Conservation (phyloP, 768 basidiomycete species). For the Jaapia argillacea region DNA sequence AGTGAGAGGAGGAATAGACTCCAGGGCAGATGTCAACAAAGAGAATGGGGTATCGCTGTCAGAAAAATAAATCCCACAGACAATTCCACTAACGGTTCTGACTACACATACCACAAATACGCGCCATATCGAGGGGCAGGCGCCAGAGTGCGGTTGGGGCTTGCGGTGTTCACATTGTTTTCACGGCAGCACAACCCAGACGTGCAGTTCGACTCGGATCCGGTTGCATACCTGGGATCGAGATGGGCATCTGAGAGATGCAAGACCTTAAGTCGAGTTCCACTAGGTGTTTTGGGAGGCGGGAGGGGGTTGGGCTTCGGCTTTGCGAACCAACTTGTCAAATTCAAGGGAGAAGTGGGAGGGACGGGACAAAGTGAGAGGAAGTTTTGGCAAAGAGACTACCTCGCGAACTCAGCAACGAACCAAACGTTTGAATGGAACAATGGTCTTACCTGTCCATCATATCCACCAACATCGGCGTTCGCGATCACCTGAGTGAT, state of each 20-base stretch:
- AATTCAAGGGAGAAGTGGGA: constrained; percentile 47
- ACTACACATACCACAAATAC: constrained; percentile 37
- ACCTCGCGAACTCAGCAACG: background rate
- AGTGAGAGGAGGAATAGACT: constrained; percentile 59
- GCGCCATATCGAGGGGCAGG: constrained; percentile 65
- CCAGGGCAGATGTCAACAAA: constrained; percentile 46
- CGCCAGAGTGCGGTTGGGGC: constrained; percentile 37
- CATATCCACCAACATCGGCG: constrained; percentile 61
- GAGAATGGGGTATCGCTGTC: constrained; percentile 54
- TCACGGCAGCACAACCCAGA: constrained; percentile 55
- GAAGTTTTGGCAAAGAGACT: constrained; percentile 57
- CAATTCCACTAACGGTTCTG: background rate
- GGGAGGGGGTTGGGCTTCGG: constrained; percentile 66
- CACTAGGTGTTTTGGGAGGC: constrained; percentile 45
- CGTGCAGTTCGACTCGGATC: constrained; percentile 66
- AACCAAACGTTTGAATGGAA: background rate
- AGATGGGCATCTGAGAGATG: constrained; percentile 75
- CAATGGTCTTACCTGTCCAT: constrained; percentile 46
- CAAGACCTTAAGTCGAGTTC: constrained; percentile 58
- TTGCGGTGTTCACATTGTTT: constrained; percentile 37
- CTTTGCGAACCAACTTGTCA: constrained; percentile 64
- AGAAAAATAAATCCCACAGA: background rate
- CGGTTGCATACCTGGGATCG: constrained; percentile 64
- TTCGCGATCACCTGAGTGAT: constrained; percentile 65
- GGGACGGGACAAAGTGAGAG: constrained; percentile 45